Percentiles rank a stretch among this genome's conserved stretches.
Conservation (phyloP, 306 rosid genomes). For the Trifolium repens region DNA sequence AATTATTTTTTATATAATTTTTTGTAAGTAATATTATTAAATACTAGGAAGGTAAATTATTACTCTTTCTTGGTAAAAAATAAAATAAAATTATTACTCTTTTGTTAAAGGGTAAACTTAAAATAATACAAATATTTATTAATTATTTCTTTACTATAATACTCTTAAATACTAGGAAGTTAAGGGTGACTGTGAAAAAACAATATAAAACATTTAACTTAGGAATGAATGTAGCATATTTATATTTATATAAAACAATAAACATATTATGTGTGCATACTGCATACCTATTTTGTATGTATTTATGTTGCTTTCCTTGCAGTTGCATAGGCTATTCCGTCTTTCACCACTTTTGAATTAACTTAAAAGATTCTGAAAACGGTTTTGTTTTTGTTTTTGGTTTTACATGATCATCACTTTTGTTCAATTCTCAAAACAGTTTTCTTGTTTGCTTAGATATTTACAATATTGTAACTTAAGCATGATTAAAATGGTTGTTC, state of each 20-base stretch:
- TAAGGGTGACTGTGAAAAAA: background rate
- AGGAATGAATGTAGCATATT: background rate
- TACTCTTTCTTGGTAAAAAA: too few relatives aligned
- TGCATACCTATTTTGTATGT: background rate
- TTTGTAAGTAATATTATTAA: too few relatives aligned
- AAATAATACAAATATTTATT: too few relatives aligned
- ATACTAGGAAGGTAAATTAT: too few relatives aligned
- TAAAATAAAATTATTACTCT: too few relatives aligned
- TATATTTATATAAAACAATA: background rate
- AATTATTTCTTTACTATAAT: too few relatives aligned
- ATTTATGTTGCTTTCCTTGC: conserved; percentile 14
- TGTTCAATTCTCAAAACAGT: background rate
- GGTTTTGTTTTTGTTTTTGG: conserved; percentile 33
- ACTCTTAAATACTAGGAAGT: too few relatives aligned
- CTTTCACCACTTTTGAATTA: conserved; percentile 2
- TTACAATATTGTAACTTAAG: too few relatives aligned
- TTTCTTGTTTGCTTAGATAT: background rate
- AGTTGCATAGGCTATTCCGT: conserved; percentile 42
- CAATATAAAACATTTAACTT: too few relatives aligned
- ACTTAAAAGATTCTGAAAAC: background rate
- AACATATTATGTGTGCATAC: background rate
- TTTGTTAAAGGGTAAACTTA: too few relatives aligned
- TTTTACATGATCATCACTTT: conserved; percentile 31
- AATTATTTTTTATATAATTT: too few relatives aligned
- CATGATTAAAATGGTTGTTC: too few relatives aligned